Percentiles rank a stretch among this genome's conserved stretches.
Conservation (phyloP, 2,329 filamentous ascomycete genomes). For the Alternaria arbusti region DNA sequence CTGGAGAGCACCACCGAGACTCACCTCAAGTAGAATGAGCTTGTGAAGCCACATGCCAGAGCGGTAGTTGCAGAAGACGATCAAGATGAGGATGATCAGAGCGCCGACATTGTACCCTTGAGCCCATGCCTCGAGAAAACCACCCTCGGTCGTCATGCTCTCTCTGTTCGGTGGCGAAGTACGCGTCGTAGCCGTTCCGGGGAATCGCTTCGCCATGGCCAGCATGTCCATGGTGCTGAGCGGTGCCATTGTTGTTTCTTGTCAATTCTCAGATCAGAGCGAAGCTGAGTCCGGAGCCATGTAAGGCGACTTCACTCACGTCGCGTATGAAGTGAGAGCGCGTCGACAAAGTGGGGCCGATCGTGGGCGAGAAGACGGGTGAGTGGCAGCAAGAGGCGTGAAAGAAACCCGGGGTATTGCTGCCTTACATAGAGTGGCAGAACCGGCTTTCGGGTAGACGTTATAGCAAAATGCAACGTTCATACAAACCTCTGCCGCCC, state of each 20-base stretch:
- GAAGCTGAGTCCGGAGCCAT: constrained; percentile 3
- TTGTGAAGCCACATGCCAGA: constrained; percentile 43
- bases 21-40: constrained; percentile 44
- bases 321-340: not conserved
- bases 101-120: constrained; percentile 47
- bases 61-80: constrained; percentile 48
- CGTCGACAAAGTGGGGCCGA: not conserved
- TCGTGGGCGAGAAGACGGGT: not conserved
- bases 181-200: constrained; percentile 26
- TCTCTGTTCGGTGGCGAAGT: constrained; percentile 36
- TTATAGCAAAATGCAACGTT: not conserved
- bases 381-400: not conserved
- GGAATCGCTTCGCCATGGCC: constrained; percentile 24
- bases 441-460: constrained; percentile 1
- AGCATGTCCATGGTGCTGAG: constrained; percentile 12
- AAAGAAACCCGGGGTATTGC: constrained; percentile 1
- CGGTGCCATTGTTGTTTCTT: constrained; percentile 31
- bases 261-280: not conserved
- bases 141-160: constrained; percentile 36
- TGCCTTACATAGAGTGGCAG: constrained; percentile 7
- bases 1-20: not conserved
- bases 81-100: constrained; percentile 42
- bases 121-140: constrained; percentile 44
- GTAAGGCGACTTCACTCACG: not conserved
- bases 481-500: constrained; percentile 12